phyloP scores from a whole-genome alignment of 2,329 filamentous ascomycete species.

The Monosporascus sp. region DNA sequence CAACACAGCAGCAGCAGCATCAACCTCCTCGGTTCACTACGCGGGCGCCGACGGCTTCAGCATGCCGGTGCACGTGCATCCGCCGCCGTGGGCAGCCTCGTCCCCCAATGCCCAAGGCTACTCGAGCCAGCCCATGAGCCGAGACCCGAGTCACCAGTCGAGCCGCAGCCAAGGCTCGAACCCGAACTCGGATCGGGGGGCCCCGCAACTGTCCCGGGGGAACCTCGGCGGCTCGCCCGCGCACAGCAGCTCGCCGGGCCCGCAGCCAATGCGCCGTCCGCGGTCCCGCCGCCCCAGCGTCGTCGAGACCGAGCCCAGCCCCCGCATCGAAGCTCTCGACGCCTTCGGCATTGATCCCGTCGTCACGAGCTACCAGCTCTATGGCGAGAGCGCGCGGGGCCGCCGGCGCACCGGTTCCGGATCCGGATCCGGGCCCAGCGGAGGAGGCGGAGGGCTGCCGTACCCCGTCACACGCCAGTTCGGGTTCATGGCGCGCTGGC shows the following conservation, averaged over 20 bases:
- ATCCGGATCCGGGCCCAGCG: neutral
- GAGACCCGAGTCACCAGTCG: conserved; percentile 38
- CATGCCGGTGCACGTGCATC: conserved; percentile 17
- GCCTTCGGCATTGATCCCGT: conserved; percentile 11
- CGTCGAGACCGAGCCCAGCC: conserved; percentile 41
- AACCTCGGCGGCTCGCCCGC: conserved; percentile 3
- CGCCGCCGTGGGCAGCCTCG: conserved; percentile 16
- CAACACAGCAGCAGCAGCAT: neutral
- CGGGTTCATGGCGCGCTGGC: neutral
- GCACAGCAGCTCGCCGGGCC: conserved; percentile 16
- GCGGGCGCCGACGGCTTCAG: conserved; percentile 11
- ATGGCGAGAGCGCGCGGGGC: conserved; percentile 12
- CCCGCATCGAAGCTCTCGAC: conserved; percentile 22
- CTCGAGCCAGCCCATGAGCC: conserved; percentile 45
- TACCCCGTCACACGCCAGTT: neutral
- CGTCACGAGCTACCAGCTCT: conserved; percentile 24
- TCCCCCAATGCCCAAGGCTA: conserved; percentile 31
- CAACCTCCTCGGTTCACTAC: neutral
- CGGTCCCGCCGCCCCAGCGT: conserved; percentile 31
- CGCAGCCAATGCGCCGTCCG: conserved; percentile 21
- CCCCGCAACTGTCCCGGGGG: neutral
- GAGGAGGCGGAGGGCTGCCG: neutral
- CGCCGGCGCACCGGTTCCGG: conserved; percentile 5
- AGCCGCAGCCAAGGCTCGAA: conserved; percentile 23
- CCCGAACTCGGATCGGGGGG: conserved; percentile 3